These are phyloP conservation scores for Scutellaria barbata DNA, from an alignment of 257 asterid species.

Conservation along the genomic window DNA sequence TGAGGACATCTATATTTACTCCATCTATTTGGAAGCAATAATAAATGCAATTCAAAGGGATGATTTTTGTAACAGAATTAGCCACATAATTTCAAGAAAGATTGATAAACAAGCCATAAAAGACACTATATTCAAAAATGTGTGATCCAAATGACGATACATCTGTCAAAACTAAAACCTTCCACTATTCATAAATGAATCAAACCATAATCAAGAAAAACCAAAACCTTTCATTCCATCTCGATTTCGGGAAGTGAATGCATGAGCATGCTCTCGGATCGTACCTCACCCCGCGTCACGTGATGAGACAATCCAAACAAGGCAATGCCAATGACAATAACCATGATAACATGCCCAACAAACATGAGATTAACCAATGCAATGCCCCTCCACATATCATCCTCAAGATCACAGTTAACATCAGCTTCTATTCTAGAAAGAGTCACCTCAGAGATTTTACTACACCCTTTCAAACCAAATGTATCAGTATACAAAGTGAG, in stretches of 20 bases:
- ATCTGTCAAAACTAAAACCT: constrained; percentile 29
- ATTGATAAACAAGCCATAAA: neutral
- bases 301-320: constrained; percentile 60
- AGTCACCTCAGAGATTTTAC: constrained; percentile 42
- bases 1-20: too few relatives aligned
- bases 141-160: constrained; percentile 27
- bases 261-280: constrained; percentile 62
- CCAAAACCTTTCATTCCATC: constrained; percentile 51
- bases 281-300: constrained; percentile 53
- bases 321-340: constrained; percentile 46
- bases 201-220: constrained; percentile 12
- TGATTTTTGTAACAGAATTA: neutral
- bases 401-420: constrained; percentile 73
- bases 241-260: constrained; percentile 68
- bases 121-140: constrained; percentile 22
- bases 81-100: constrained; percentile 20
- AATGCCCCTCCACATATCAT: constrained; percentile 70
- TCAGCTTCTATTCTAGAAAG: constrained; percentile 48
- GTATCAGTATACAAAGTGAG: constrained; percentile 68
- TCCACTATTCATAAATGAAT: constrained; percentile 1
- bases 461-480: constrained; percentile 69
- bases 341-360: constrained; percentile 50
- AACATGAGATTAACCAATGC: constrained; percentile 65
- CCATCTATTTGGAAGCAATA: too few relatives aligned
- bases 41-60: neutral